Conservation (phyloP, 495 filamentous ascomycete species). For the Chaetomium tenue region DNA sequence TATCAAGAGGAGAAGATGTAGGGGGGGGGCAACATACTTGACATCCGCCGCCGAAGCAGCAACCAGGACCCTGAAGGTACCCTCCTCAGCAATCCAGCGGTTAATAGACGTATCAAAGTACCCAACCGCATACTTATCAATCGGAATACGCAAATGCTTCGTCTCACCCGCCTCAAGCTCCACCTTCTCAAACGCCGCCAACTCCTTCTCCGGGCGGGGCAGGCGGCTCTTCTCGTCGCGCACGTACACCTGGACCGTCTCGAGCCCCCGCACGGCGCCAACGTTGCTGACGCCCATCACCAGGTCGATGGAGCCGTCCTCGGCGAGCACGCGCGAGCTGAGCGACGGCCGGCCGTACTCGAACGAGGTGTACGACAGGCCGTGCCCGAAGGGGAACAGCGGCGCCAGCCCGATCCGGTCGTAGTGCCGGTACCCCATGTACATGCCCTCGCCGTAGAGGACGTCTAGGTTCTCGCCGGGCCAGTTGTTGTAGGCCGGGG, state of each 20-base stretch:
- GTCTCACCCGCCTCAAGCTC: conserved; percentile 66
- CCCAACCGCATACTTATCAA: conserved; percentile 75
- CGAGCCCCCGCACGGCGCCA: conserved; percentile 62
- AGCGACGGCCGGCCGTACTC: conserved; percentile 61
- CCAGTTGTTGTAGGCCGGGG: conserved; percentile 82
- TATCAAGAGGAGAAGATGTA: not conserved
- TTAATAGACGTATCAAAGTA: conserved; percentile 73
- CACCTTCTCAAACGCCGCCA: conserved; percentile 80
- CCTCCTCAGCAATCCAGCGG: conserved; percentile 78
- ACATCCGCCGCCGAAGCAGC: conserved; percentile 53
- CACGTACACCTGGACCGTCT: conserved; percentile 80
- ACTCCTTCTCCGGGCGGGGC: conserved; percentile 70
- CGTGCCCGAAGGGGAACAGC: conserved; percentile 79
- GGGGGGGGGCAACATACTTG: conserved; percentile 36
- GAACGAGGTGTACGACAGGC: conserved; percentile 79
- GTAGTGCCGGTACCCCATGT: conserved; percentile 82
- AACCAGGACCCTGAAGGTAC: conserved; percentile 64
- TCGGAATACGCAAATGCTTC: conserved; percentile 59
- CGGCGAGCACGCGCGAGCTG: conserved; percentile 46
- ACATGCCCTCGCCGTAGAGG: conserved; percentile 80
- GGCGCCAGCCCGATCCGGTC: conserved; percentile 65
- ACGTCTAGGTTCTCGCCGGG: conserved; percentile 74
- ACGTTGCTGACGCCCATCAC: conserved; percentile 68
- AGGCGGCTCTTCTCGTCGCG: conserved; percentile 53
- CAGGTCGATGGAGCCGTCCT: conserved; percentile 56